Evolutionary conservation across 176 grass and related monocot species (phyloP).

Genomic region (Ensete ventricosum): DNA sequence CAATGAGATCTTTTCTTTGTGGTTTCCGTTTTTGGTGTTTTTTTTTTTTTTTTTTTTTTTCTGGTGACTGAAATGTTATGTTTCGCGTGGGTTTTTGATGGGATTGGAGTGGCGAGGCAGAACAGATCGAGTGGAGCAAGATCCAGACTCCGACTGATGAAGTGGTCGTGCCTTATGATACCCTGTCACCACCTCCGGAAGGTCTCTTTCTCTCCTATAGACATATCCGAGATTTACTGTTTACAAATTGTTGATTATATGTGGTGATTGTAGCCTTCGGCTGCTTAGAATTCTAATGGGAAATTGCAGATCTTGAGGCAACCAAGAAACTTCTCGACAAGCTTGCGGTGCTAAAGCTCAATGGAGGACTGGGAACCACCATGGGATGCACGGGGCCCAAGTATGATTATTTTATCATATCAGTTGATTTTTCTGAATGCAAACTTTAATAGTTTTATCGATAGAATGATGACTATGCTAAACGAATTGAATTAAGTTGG

Average conservation of each 20-base stretch:
- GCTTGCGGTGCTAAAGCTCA: conserved; percentile 91
- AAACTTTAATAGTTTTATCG: not conserved
- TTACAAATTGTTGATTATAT: not conserved
- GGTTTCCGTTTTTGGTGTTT: not conserved
- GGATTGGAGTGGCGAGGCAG: conserved; percentile 53
- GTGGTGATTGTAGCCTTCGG: not conserved
- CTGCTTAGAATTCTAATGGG: not conserved
- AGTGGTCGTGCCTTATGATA: conserved; percentile 82
- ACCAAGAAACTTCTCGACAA: conserved; percentile 85
- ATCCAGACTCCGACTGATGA: conserved; percentile 97
- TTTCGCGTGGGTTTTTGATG: not conserved
- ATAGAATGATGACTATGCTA: not conserved
- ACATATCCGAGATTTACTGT: conserved; percentile 12
- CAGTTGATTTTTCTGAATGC: too few relatives aligned
- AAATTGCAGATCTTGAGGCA: conserved; percentile 44
- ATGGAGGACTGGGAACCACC: conserved; percentile 76
- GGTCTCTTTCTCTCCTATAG: conserved; percentile 30
- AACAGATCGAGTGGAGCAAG: conserved; percentile 96
- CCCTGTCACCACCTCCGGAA: conserved; percentile 45
- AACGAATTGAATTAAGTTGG: not conserved
- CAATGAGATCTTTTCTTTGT: not conserved
- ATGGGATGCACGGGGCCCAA: conserved; percentile 96
- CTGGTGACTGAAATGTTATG: not conserved
- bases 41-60: not conserved
- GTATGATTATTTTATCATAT: conserved; percentile 23